Conservation (phyloP, 140 eudicot species). For the Stevia rebaudiana region DNA sequence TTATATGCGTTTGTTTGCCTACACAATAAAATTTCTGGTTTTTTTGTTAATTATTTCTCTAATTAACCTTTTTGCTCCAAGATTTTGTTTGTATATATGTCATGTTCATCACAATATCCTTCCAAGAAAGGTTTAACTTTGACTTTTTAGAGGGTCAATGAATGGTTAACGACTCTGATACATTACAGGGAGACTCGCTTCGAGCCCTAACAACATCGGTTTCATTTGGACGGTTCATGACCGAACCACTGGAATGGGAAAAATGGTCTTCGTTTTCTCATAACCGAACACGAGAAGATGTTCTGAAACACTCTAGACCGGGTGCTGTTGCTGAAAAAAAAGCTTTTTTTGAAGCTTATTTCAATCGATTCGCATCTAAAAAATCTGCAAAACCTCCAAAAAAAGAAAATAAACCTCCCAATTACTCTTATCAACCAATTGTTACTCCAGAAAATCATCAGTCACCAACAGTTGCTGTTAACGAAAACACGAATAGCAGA, state of each 20-base stretch:
- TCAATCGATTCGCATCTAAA: slow-evolving; percentile 48
- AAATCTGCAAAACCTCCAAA: slow-evolving; percentile 33
- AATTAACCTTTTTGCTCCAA: background rate
- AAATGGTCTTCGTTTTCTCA: slow-evolving; percentile 73
- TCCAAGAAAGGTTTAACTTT: background rate
- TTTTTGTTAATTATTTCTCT: background rate
- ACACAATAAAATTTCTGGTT: background rate
- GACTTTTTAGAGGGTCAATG: background rate
- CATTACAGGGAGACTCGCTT: slow-evolving; percentile 54
- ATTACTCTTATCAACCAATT: slow-evolving; percentile 1
- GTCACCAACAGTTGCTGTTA: background rate
- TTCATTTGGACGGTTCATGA: slow-evolving; percentile 73
- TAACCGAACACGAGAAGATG: slow-evolving; percentile 67
- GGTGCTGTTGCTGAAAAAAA: slow-evolving; percentile 84
- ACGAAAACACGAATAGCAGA: slow-evolving; percentile 7
- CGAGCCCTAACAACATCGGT: slow-evolving; percentile 60
- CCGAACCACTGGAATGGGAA: slow-evolving; percentile 70
- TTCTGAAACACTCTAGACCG: slow-evolving; percentile 56
- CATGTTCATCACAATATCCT: background rate
- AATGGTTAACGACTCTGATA: background rate
- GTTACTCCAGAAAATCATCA: background rate
- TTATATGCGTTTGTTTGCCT: background rate
- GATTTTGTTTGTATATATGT: background rate
- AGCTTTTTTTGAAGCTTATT: slow-evolving; percentile 77
- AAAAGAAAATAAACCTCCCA: slow-evolving; percentile 41